These are phyloP conservation scores for Fistulinella prunicolor DNA, from an alignment of 768 basidiomycete species.

Conservation along the genomic window DNA sequence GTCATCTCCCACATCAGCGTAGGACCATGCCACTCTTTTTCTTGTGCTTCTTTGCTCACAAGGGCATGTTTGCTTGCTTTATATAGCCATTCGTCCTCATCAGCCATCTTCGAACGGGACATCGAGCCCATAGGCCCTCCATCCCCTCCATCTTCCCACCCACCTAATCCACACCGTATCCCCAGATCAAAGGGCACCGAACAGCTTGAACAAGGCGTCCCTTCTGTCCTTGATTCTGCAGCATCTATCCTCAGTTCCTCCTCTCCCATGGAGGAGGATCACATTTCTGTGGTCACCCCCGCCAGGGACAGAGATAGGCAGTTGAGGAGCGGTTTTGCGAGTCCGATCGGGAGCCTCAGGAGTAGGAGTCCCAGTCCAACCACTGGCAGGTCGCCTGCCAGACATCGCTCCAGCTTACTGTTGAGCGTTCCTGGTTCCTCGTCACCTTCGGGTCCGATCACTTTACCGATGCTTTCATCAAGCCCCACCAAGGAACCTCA, in stretches of 20 bases:
- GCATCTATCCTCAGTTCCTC: slow-evolving; percentile 61
- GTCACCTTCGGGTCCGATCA: slow-evolving; percentile 16
- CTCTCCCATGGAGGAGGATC: slow-evolving; percentile 47
- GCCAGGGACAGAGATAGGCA: slow-evolving; percentile 34
- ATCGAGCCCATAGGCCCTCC: slow-evolving; percentile 58
- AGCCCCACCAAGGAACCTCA: slow-evolving; percentile 26
- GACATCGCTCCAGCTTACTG: slow-evolving; percentile 43
- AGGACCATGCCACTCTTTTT: slow-evolving; percentile 29
- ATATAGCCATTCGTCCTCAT: slow-evolving; percentile 65
- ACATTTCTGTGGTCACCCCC: slow-evolving; percentile 64
- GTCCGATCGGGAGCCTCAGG: slow-evolving; percentile 61
- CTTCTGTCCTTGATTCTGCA: slow-evolving; percentile 82
- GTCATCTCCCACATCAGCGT: slow-evolving; percentile 78
- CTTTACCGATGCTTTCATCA: slow-evolving; percentile 25
- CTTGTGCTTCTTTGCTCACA: slow-evolving; percentile 8
- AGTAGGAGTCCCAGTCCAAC: slow-evolving; percentile 66
- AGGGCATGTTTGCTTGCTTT: neutral
- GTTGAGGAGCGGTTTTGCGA: slow-evolving; percentile 55
- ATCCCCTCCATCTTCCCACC: slow-evolving; percentile 40
- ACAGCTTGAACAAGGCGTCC: slow-evolving; percentile 74
- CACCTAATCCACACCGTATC: slow-evolving; percentile 66
- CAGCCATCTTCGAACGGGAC: slow-evolving; percentile 90
- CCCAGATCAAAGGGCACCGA: slow-evolving; percentile 71
- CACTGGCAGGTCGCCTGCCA: slow-evolving; percentile 34
- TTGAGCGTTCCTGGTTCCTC: slow-evolving; percentile 45